A percentile compares a stretch with the other conserved stretches of the same genome.
Evolutionary conservation across 192 early-diverging fungal species (phyloP).

Genomic region (Coemansia sp.): DNA sequence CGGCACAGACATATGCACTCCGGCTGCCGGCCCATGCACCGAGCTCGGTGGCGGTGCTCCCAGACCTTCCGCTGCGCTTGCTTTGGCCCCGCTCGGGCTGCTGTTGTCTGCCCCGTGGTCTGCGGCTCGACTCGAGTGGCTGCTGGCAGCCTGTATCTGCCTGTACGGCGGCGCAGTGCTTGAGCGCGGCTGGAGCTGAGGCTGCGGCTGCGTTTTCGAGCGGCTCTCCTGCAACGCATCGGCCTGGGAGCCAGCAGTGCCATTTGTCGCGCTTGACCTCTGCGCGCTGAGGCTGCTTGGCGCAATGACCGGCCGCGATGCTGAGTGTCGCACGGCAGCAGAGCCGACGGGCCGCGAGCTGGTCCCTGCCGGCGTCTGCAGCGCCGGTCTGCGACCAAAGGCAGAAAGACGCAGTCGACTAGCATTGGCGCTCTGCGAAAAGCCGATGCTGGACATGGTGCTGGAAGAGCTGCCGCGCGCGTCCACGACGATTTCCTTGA

Average conservation of each 20-base stretch:
- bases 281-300: background rate
- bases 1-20: background rate
- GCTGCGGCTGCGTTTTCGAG: background rate
- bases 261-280: background rate
- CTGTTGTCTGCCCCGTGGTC: background rate
- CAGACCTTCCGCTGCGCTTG: background rate
- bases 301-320: background rate
- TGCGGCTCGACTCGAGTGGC: background rate
- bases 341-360: background rate
- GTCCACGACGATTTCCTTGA: conserved; percentile 19
- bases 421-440: background rate
- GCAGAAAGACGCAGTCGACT: conserved; percentile 20
- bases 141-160: background rate
- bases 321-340: conserved; percentile 1
- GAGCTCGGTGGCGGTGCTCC: background rate
- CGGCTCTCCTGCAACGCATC: background rate
- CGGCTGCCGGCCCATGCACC: background rate
- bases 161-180: background rate
- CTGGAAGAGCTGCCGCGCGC: conserved; percentile 9
- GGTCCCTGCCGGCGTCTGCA: conserved; percentile 9
- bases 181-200: background rate
- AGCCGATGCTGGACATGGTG: conserved; percentile 6
- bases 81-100: background rate
- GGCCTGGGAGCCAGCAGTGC: background rate
- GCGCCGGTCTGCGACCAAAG: conserved; percentile 29